A percentile compares a stretch with the other conserved stretches of the same genome.
Evolutionary conservation across 495 filamentous ascomycete genomes (phyloP).

Genomic region (Daldinia grandis): DNA sequence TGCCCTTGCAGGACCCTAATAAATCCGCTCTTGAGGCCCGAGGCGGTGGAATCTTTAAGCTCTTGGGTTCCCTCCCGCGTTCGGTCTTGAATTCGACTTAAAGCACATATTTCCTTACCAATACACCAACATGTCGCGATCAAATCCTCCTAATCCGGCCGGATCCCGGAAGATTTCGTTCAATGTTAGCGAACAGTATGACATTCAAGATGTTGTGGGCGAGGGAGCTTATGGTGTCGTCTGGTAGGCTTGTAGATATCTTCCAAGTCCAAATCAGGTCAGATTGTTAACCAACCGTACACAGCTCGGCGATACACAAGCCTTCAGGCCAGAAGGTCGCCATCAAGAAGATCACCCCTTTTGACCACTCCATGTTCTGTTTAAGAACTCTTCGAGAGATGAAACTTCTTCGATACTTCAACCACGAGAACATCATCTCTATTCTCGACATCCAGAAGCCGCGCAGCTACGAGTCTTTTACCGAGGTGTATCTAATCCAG

Average conservation of each 20-base stretch:
- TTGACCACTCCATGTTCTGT: conserved; percentile 99
- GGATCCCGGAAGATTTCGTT: conserved; percentile 97
- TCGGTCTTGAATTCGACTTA: conserved; percentile 6
- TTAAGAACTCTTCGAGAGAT: conserved; percentile 96
- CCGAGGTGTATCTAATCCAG: conserved; percentile 98
- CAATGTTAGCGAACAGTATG: conserved; percentile 99
- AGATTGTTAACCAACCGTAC: conserved; percentile 40
- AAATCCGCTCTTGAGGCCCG: conserved; percentile 25
- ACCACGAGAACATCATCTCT: conserved; percentile 99
- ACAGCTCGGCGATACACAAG: conserved; percentile 95
- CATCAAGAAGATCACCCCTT: conserved; percentile 99
- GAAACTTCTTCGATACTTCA: conserved; percentile 99
- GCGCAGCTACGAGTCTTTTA: conserved; percentile 92
- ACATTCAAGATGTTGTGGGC: conserved; percentile 98
- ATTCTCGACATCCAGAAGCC: conserved; percentile 99
- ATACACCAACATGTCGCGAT: conserved; percentile 49
- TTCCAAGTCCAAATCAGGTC: background rate
- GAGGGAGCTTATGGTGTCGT: conserved; percentile 99
- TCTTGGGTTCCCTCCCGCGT: conserved; percentile 3
- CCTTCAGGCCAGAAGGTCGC: conserved; percentile 98
- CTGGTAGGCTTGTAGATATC: conserved; percentile 69
- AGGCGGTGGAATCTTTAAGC: conserved; percentile 20
- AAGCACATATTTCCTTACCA: conserved; percentile 1
- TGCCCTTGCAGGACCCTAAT: conserved; percentile 21
- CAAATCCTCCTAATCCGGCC: conserved; percentile 53